Percentiles rank a stretch among this genome's conserved stretches.
phyloP scores from a whole-genome alignment of 2,329 filamentous ascomycete species.

The Ilyonectria sp. region DNA sequence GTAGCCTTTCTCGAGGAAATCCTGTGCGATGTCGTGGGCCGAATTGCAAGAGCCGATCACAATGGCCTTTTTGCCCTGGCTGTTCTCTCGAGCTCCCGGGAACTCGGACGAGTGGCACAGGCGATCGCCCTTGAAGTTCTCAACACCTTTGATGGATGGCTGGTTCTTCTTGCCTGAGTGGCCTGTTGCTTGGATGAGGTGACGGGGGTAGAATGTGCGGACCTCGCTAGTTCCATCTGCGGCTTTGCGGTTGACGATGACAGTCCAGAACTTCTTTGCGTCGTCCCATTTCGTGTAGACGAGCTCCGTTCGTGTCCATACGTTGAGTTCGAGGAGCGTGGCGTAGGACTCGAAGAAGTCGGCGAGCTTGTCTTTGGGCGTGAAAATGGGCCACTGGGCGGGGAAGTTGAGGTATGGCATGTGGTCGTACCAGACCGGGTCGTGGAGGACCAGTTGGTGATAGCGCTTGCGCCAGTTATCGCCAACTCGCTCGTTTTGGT shows the following conservation, averaged over 20 bases:
- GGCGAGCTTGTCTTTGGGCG: slow-evolving; percentile 79
- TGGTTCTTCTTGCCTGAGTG: slow-evolving; percentile 77
- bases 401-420: slow-evolving; percentile 78
- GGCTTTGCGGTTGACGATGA: slow-evolving; percentile 66
- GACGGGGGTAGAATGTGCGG: slow-evolving; percentile 71
- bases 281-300: slow-evolving; percentile 66
- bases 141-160: slow-evolving; percentile 70
- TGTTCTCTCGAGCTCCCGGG: slow-evolving; percentile 63
- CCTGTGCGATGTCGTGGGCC: slow-evolving; percentile 78
- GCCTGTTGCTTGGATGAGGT: slow-evolving; percentile 78
- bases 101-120: slow-evolving; percentile 76
- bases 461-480: slow-evolving; percentile 77
- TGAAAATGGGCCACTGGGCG: slow-evolving; percentile 77
- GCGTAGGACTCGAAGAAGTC: slow-evolving; percentile 79
- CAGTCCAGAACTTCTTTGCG: slow-evolving; percentile 65
- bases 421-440: slow-evolving; percentile 74
- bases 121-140: slow-evolving; percentile 70
- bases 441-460: slow-evolving; percentile 77
- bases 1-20: slow-evolving; percentile 77
- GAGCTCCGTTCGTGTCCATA: slow-evolving; percentile 72
- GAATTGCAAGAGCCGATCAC: slow-evolving; percentile 80
- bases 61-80: slow-evolving; percentile 71
- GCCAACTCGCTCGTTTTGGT: slow-evolving; percentile 70
- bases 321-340: slow-evolving; percentile 75
- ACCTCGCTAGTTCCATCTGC: slow-evolving; percentile 64